A percentile compares a stretch with the other conserved stretches of the same genome.
These are phyloP conservation scores for Apophysomyces sp. DNA, from an alignment of 371 early-diverging fungal genomes.

Conservation along the genomic window DNA sequence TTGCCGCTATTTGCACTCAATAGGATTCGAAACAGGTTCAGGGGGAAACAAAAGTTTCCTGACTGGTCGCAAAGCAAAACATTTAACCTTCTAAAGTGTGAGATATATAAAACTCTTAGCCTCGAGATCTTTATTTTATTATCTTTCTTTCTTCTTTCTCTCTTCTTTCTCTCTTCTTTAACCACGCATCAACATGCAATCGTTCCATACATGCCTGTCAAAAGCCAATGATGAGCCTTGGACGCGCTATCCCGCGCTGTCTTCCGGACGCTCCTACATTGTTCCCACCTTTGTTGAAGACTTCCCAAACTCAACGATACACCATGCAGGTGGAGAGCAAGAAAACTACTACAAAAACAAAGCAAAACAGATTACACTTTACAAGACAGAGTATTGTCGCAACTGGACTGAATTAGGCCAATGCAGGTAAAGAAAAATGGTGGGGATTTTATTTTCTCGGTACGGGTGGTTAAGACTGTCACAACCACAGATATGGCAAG, in stretches of 20 bases:
- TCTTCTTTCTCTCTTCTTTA: neutral
- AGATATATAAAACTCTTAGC: neutral
- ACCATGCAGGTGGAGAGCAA: neutral
- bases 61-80: neutral
- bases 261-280: neutral
- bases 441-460: no score
- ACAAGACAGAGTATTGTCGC: constrained; percentile 97
- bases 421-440: constrained; percentile 74
- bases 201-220: neutral
- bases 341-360: constrained; percentile 1
- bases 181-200: neutral
- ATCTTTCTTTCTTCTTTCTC: neutral
- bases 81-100: neutral
- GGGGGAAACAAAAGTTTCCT: neutral
- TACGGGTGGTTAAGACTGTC: neutral
- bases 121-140: neutral
- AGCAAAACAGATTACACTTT: constrained; percentile 68
- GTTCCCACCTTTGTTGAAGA: neutral
- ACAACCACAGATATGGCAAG: constrained; percentile 81
- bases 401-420: constrained; percentile 83
- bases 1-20: neutral
- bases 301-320: neutral
- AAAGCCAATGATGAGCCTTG: neutral
- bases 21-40: neutral
- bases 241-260: neutral